Base-by-base conservation (phyloP, 1,139 yeast species). In the Saccharomyces hybrid region DNA sequence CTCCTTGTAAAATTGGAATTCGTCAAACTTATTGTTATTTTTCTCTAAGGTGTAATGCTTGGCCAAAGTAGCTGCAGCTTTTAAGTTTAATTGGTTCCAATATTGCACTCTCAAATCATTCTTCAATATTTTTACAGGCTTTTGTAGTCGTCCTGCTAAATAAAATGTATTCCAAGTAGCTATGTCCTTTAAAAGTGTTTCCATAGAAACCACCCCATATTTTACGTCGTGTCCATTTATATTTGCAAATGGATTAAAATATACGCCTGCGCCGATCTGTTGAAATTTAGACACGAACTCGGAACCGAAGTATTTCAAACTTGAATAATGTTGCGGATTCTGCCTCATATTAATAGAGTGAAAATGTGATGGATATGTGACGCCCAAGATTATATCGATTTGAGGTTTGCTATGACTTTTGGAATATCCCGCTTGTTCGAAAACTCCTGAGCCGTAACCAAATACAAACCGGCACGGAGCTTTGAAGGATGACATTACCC, bases 401-500 rank as follows among this genome's bases (percentile, higher is more conserved):
- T 93, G 99, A 1, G 90, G 84, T 51, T 78, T 74, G 14, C 71
- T 64, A 30, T 69, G 64, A 34, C 70, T 67, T 5, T 67, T 62
- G 1, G 61, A 59, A 25, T 73, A 70, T 30, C 82, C 80, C 4
- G 90, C 90, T 69, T 95, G 99, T 31, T 83, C 79, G 63, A 95
- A 87, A 0, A 95, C 97, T 3, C 97, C 97, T 7, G 96, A 87
- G 1, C 99, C 99, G 70, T 95, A 95, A 0, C 98, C 99, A 70
- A 91, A 85, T 0, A 93, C 85, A 62, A 79, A 86, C 54, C 81
- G 74, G 25, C 88, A 79, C 0, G 93, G 90, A 0, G 90, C 86
- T 25, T 31, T 26, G 67, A 88, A 88, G 48, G 78, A 73, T 67
- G 80, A 70, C 25, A 84, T 68, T 3, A 87, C 77, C 1, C 75